Conservation (phyloP, 2,329 filamentous ascomycete genomes). For the Epichloe bromicola region DNA sequence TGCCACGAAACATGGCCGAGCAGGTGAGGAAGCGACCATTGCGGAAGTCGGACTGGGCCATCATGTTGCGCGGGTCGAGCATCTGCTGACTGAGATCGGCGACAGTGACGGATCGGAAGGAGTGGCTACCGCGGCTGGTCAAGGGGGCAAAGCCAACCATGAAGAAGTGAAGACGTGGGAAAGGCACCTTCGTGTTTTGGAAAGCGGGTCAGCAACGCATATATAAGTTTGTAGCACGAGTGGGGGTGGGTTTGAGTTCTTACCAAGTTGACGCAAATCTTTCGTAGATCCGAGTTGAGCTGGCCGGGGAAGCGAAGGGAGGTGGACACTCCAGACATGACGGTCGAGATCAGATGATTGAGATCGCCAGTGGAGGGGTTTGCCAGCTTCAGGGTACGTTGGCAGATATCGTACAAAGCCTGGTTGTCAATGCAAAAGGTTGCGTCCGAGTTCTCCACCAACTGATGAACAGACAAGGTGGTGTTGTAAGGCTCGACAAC, state of each 20-base stretch:
- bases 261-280: slow-evolving; percentile 91
- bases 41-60: slow-evolving; percentile 99
- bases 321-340: slow-evolving; percentile 99
- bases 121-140: slow-evolving; percentile 70
- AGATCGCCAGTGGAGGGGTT: slow-evolving; percentile 98
- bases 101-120: slow-evolving; percentile 94
- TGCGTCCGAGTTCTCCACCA: slow-evolving; percentile 99
- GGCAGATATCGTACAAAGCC: slow-evolving; percentile 99
- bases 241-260: neutral
- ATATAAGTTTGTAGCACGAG: no score
- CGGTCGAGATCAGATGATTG: slow-evolving; percentile 97
- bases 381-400: slow-evolving; percentile 97
- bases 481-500: slow-evolving; percentile 99
- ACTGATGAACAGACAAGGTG: slow-evolving; percentile 95
- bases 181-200: slow-evolving; percentile 54
- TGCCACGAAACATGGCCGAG: slow-evolving; percentile 98
- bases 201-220: neutral
- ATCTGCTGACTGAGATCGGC: slow-evolving; percentile 99
- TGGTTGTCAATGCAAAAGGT: slow-evolving; percentile 99
- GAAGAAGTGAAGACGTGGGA: slow-evolving; percentile 99
- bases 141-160: slow-evolving; percentile 98
- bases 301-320: slow-evolving; percentile 98
- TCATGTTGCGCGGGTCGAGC: slow-evolving; percentile 99
- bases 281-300: slow-evolving; percentile 98
- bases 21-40: slow-evolving; percentile 99